Evolutionary conservation across 306 rosid species (phyloP).

Genomic region (Sesbania bispinosa): DNA sequence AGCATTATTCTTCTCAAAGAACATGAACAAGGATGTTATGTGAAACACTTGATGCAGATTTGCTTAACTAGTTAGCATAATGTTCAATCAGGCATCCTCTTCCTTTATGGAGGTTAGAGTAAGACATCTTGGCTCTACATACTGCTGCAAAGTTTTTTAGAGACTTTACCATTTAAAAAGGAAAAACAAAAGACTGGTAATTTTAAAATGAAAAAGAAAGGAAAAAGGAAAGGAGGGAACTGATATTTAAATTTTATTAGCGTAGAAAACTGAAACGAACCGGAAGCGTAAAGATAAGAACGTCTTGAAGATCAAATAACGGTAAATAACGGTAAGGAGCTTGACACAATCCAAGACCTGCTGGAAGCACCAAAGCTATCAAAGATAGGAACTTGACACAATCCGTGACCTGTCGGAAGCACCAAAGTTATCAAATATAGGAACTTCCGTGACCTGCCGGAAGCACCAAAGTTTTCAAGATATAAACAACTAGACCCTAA

Average conservation of each 20-base stretch:
- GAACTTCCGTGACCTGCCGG: too few species aligned
- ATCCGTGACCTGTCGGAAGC: too few species aligned
- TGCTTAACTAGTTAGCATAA: neutral
- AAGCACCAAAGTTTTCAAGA: too few species aligned
- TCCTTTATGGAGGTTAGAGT: constrained; percentile 13
- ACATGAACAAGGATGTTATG: neutral
- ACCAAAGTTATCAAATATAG: too few species aligned
- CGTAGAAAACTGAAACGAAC: neutral
- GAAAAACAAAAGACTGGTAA: neutral
- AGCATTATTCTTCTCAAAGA: constrained; percentile 7
- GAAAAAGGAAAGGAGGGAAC: neutral
- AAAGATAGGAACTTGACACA: too few species aligned
- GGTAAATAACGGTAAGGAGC: too few species aligned
- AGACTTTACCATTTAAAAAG: constrained; percentile 6
- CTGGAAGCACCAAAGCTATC: too few species aligned
- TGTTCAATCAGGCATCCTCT: neutral
- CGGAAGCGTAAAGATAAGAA: too few species aligned
- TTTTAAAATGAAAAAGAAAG: neutral
- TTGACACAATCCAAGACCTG: too few species aligned
- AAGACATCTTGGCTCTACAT: neutral
- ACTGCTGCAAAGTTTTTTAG: neutral
- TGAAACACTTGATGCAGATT: neutral
- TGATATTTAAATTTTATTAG: neutral
- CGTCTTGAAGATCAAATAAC: too few species aligned
- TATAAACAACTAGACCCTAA: too few species aligned